Conservation (phyloP, 352 stramenopile genomes). For the Phytophthora pseudosyringae region DNA sequence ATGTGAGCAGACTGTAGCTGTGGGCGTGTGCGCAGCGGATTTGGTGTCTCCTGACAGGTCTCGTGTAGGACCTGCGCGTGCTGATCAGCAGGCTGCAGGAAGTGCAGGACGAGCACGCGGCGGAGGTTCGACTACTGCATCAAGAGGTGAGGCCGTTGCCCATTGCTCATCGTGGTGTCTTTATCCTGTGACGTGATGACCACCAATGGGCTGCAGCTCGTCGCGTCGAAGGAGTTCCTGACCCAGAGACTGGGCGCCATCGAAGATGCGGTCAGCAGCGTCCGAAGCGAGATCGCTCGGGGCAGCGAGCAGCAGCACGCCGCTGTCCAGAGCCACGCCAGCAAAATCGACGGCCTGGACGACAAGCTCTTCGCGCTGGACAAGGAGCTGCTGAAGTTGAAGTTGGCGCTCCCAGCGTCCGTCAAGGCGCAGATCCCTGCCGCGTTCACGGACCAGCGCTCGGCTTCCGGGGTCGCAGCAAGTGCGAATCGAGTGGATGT, state of each 20-base stretch:
- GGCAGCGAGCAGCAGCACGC: slow-evolving; percentile 41
- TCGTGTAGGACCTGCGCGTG: slow-evolving; percentile 49
- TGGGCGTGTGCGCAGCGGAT: neutral
- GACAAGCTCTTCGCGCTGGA: slow-evolving; percentile 68
- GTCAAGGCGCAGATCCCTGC: slow-evolving; percentile 44
- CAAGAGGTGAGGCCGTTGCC: slow-evolving; percentile 41
- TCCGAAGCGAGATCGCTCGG: slow-evolving; percentile 44
- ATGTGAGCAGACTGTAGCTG: slow-evolving; percentile 27
- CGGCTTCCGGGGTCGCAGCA: neutral
- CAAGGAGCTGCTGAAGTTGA: slow-evolving; percentile 73
- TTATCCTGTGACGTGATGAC: slow-evolving; percentile 2
- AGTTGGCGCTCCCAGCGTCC: slow-evolving; percentile 57
- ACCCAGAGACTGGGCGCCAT: slow-evolving; percentile 44
- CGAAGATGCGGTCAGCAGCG: slow-evolving; percentile 49
- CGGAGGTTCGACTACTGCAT: slow-evolving; percentile 54
- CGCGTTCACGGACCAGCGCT: slow-evolving; percentile 17
- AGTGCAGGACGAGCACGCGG: slow-evolving; percentile 46
- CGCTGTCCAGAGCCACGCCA: slow-evolving; percentile 27
- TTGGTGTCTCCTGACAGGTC: slow-evolving; percentile 11
- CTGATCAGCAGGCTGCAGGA: slow-evolving; percentile 52
- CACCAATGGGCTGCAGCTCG: slow-evolving; percentile 12
- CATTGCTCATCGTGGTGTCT: neutral
- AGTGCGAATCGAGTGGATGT: slow-evolving; percentile 18
- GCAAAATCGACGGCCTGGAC: slow-evolving; percentile 49
- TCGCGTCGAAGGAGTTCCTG: slow-evolving; percentile 50